A percentile compares a stretch with the other conserved stretches of the same genome.
Evolutionary conservation across 176 grass and related monocot genomes (phyloP).

Genomic region (Carex cristatella): DNA sequence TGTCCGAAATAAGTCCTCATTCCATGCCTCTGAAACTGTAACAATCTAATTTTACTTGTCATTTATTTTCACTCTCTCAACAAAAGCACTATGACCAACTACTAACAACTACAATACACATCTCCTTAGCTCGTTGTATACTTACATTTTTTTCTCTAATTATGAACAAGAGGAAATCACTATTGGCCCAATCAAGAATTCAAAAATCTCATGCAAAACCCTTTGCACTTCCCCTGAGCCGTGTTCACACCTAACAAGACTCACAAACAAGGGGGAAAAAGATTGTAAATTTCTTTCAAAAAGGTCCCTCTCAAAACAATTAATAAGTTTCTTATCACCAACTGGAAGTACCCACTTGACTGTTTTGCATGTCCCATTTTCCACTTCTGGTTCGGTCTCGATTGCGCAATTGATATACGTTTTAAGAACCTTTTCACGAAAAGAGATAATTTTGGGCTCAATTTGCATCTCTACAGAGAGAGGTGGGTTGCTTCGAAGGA

Average conservation of each 20-base stretch:
- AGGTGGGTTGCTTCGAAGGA: conserved; percentile 52
- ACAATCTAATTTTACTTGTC: not conserved
- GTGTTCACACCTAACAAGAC: conserved; percentile 89
- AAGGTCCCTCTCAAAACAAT: conserved; percentile 50
- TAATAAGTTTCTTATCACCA: conserved; percentile 52
- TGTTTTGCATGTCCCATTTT: conserved; percentile 17
- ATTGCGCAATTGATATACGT: conserved; percentile 72
- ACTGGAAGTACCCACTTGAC: conserved; percentile 53
- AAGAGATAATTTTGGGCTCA: conserved; percentile 51
- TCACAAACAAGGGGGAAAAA: conserved; percentile 74
- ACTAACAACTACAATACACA: conserved; percentile 5
- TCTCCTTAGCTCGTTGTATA: not conserved
- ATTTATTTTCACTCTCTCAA: not conserved
- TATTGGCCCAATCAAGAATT: conserved; percentile 69
- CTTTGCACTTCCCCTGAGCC: conserved; percentile 62
- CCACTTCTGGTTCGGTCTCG: conserved; percentile 29
- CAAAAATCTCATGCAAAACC: conserved; percentile 74
- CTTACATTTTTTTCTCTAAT: not conserved
- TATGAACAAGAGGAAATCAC: conserved; percentile 31
- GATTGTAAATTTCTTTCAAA: conserved; percentile 62
- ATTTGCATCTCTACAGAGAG: conserved; percentile 56
- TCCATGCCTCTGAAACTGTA: not conserved
- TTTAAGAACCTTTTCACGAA: conserved; percentile 65
- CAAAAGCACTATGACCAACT: not conserved
- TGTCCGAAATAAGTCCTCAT: not conserved